Percentiles rank a stretch among this genome's conserved stretches.
These are phyloP conservation scores for Colletotrichum sp. DNA, from an alignment of 2,329 filamentous ascomycete species.

Conservation along the genomic window DNA sequence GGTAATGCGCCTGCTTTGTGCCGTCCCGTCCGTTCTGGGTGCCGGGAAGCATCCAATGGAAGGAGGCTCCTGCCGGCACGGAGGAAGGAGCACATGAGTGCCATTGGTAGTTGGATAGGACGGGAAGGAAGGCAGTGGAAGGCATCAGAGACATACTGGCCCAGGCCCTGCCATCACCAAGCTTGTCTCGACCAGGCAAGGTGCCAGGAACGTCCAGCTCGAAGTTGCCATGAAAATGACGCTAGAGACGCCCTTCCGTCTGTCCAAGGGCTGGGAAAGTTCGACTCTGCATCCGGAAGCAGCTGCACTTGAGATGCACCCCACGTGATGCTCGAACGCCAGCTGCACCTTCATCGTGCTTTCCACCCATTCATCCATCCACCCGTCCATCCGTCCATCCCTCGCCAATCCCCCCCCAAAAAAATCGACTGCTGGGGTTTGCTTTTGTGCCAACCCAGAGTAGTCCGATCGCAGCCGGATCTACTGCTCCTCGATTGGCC, in stretches of 20 bases:
- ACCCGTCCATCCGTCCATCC: background rate
- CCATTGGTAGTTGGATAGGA: background rate
- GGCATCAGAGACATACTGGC: background rate
- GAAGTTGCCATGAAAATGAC: background rate
- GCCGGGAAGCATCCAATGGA: background rate
- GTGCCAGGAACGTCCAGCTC: background rate
- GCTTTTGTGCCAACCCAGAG: background rate
- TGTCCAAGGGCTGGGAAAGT: background rate
- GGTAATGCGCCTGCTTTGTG: background rate
- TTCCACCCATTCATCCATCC: background rate
- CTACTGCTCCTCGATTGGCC: background rate
- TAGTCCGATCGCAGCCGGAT: background rate
- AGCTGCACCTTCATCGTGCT: background rate
- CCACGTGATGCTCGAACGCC: slow-evolving; percentile 1
- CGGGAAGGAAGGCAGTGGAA: background rate
- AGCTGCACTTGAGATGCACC: background rate
- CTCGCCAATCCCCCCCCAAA: background rate
- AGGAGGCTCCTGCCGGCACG: background rate
- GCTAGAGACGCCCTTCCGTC: background rate
- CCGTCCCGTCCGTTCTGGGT: background rate
- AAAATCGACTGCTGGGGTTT: background rate
- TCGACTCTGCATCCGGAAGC: slow-evolving; percentile 4
- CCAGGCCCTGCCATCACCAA: background rate
- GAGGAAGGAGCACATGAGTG: background rate
- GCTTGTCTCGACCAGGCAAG: background rate